Base-by-base conservation (phyloP, 352 stramenopile species). In the Globisporangium polare region DNA sequence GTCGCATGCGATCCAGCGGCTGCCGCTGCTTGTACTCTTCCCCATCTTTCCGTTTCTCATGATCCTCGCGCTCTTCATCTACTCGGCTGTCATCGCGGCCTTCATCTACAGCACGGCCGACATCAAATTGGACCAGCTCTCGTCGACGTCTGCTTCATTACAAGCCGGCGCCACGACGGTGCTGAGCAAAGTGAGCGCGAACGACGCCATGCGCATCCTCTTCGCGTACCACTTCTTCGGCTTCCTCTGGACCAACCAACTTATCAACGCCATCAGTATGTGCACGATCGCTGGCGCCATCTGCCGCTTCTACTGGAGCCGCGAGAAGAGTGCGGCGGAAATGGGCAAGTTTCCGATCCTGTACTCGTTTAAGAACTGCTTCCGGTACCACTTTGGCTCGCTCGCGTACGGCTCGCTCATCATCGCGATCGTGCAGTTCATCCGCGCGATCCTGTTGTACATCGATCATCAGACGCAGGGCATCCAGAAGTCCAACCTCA, bases 251-350 rank as follows among this genome's bases (percentile, higher is more conserved):
- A 97, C 93, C 0, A 95, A 89, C 12, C 84, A 98, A 66, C 95
- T 99, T 55, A 97, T 99, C 65, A 83, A 98, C 24, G 96, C 96
- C 13, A 74, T 99, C 65, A 97, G 93, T 35, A 92, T 98, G 80
- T 97, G 98, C 52, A 88, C 92, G 5, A 88, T 99, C 46, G 93
- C 95, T 18, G 90, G 98, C 59, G 83, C 92, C 15, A 77, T 97
- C 39, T 86, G 80, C 46, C 86, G 78, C 17, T 98, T 94, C 82
- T 98, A 98, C 75, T 99, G 98, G 83, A 91, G 78, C 64, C 75
- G 75, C 18, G 73, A 89, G 39, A 85, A 94, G 33, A 77, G 29
- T 0, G 67, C 68, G 1, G 66, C 67, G 4, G 77, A 94, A 60
- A 94, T 95, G 69, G 84, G 83, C 0, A 69, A 58, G 5, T 86